phyloP scores from a whole-genome alignment of 306 rosid species.

The Delonix regia region DNA sequence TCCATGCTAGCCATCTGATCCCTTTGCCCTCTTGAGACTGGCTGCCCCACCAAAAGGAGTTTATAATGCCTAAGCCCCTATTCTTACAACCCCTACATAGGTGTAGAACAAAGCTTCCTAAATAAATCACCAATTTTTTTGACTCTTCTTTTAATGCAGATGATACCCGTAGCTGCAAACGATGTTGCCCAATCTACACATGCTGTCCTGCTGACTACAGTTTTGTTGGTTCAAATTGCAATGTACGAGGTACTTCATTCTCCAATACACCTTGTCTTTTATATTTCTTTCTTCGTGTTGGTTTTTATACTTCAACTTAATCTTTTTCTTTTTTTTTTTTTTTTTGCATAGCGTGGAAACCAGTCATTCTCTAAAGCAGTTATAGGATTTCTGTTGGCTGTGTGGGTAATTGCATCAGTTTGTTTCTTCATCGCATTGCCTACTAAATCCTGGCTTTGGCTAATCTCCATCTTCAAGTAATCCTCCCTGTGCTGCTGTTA shows the following conservation, averaged over 20 bases:
- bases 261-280: neutral
- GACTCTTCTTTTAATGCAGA: conserved; percentile 42
- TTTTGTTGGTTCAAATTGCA: conserved; percentile 58
- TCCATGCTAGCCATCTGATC: too few relatives aligned
- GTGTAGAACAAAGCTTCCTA: too few relatives aligned
- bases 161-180: conserved; percentile 85
- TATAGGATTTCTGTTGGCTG: conserved; percentile 47
- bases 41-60: too few relatives aligned
- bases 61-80: too few relatives aligned
- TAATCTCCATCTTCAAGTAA: conserved; percentile 68
- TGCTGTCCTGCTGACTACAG: conserved; percentile 54
- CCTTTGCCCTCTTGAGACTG: too few relatives aligned
- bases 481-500: neutral
- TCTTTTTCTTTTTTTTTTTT: too few relatives aligned
- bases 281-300: neutral
- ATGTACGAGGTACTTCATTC: conserved; percentile 56
- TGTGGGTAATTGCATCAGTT: conserved; percentile 57
- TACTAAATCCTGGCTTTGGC: conserved; percentile 79
- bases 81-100: too few relatives aligned
- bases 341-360: conserved; percentile 59
- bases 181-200: conserved; percentile 78
- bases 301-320: too few relatives aligned
- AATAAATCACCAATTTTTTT: neutral
- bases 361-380: conserved; percentile 63
- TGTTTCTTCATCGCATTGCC: conserved; percentile 70